Evolutionary conservation across 2,329 filamentous ascomycete genomes (phyloP).

Genomic region (Sphaerulina vaccinii): DNA sequence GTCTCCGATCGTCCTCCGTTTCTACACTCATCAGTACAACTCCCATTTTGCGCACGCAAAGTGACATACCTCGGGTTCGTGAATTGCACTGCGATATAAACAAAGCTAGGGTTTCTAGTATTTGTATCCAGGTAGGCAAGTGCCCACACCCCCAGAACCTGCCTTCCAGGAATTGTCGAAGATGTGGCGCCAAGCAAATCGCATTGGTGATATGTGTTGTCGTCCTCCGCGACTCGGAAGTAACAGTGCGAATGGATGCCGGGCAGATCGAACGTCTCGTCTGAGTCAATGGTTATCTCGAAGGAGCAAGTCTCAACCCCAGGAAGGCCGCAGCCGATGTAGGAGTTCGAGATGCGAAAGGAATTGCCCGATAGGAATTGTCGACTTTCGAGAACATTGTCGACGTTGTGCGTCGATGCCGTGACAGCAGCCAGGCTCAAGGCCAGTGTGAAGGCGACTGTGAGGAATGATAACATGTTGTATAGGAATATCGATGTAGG

Average conservation of each 20-base stretch:
- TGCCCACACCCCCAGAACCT: not conserved
- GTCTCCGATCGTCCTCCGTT: too few species aligned
- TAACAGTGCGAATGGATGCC: constrained; percentile 1
- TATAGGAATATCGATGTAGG: not conserved
- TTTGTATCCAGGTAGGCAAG: not conserved
- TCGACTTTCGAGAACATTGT: not conserved
- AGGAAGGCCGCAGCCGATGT: constrained; percentile 3
- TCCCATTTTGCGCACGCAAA: too few species aligned
- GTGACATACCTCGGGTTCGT: not conserved
- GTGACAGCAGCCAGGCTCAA: not conserved
- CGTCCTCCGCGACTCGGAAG: not conserved
- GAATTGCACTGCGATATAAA: not conserved
- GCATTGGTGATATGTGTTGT: not conserved
- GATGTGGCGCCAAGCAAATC: not conserved
- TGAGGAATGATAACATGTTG: not conserved
- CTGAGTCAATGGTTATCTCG: not conserved
- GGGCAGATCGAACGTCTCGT: constrained; percentile 1
- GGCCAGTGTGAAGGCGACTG: not conserved
- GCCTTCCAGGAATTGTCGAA: not conserved
- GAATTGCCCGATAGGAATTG: too few species aligned
- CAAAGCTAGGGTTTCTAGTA: not conserved
- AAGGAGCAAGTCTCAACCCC: constrained; percentile 6
- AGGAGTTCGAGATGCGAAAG: too few species aligned
- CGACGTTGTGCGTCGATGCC: not conserved
- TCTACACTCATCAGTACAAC: too few species aligned